Percentiles rank a stretch among this genome's conserved stretches.
Conservation (phyloP, 176 grass and related monocot species). For the Aegilops longissima region DNA sequence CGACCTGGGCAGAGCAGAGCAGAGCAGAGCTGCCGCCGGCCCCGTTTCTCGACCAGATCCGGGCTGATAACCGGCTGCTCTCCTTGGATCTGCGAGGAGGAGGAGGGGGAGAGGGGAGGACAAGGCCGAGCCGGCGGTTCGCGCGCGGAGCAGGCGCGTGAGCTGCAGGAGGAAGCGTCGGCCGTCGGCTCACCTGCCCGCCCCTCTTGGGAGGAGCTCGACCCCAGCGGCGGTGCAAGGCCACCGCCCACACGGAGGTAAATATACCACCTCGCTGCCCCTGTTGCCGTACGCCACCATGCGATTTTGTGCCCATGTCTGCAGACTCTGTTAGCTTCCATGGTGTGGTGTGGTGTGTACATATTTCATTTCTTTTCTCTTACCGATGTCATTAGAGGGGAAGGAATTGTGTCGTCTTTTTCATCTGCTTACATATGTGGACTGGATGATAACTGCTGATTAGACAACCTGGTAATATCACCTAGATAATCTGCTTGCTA, state of each 20-base stretch:
- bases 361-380: no score
- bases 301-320: no score
- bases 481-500: no score
- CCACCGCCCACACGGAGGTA: not conserved
- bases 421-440: not conserved
- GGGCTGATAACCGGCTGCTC: not conserved
- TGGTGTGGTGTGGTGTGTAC: not conserved
- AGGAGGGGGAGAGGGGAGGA: no score
- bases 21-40: not conserved
- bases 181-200: no score
- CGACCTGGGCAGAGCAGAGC: no score
- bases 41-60: not conserved
- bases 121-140: not conserved
- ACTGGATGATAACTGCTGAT: not conserved
- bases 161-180: not conserved
- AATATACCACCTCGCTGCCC: not conserved
- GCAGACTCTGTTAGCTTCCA: not conserved
- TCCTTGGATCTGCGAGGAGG: not conserved
- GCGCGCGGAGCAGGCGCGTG: no score
- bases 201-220: no score
- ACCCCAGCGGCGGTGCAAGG: not conserved
- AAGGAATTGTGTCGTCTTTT: not conserved
- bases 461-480: no score
- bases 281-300: not conserved
- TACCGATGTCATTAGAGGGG: no score